phyloP scores from a whole-genome alignment of 2,329 filamentous ascomycete genomes.

The Calonectria crousiana region DNA sequence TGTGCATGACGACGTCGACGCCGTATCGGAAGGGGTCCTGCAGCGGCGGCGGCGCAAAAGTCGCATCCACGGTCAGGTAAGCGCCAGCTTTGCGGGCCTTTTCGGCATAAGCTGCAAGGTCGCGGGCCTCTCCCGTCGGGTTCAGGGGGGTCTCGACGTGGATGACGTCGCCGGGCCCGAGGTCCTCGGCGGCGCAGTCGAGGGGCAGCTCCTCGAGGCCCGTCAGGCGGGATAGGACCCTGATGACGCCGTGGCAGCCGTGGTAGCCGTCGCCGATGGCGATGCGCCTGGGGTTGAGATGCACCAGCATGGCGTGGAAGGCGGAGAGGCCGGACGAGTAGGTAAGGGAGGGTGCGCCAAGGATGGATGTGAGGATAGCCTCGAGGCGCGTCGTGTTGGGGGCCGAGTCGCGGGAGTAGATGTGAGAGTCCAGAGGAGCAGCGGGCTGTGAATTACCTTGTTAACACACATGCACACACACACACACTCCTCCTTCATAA shows the following conservation, averaged over 20 bases:
- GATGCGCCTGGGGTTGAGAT: constrained; percentile 84
- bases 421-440: constrained; percentile 71
- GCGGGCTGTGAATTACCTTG: constrained; percentile 54
- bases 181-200: constrained; percentile 72
- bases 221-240: constrained; percentile 79
- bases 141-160: constrained; percentile 96
- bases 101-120: constrained; percentile 78
- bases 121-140: constrained; percentile 84
- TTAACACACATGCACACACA: constrained; percentile 21
- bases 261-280: constrained; percentile 91
- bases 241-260: constrained; percentile 89
- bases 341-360: constrained; percentile 77
- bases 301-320: constrained; percentile 89
- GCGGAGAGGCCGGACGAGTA: constrained; percentile 90
- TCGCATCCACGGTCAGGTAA: constrained; percentile 86
- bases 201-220: constrained; percentile 80
- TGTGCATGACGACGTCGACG: constrained; percentile 91
- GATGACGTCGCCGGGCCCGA: constrained; percentile 84
- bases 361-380: constrained; percentile 79
- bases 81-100: constrained; percentile 81
- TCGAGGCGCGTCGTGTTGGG: constrained; percentile 90
- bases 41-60: constrained; percentile 91
- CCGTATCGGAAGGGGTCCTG: constrained; percentile 87
- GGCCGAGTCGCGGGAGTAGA: constrained; percentile 86
- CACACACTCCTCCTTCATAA: not conserved